Percentiles rank a stretch among this genome's conserved stretches.
Conservation (phyloP, 148 eudicot species). For the Vaccinium corymbosum region DNA sequence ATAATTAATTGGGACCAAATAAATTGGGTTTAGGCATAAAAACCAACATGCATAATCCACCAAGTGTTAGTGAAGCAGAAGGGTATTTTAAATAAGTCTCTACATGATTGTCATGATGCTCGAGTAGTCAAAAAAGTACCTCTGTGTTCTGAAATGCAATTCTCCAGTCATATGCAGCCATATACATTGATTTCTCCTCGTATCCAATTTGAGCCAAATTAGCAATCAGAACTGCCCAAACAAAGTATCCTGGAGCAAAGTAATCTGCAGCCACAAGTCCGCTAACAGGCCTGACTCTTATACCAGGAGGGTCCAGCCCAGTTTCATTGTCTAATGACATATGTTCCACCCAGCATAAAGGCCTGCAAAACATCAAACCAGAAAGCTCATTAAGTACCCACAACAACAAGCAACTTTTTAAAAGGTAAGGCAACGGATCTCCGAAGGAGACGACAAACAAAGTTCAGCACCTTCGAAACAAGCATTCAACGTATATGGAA, state of each 20-base stretch:
- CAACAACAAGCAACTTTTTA: neutral
- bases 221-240: constrained; percentile 15
- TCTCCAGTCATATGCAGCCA: constrained; percentile 14
- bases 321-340: constrained; percentile 13
- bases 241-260: constrained; percentile 13
- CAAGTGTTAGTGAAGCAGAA: neutral
- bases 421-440: neutral
- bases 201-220: constrained; percentile 14
- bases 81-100: neutral
- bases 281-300: constrained; percentile 8
- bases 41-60: neutral
- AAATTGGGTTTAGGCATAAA: constrained; percentile 1
- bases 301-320: constrained; percentile 13
- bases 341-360: constrained; percentile 11
- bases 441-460: neutral
- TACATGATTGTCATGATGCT: neutral
- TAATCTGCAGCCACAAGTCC: constrained; percentile 16
- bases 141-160: constrained; percentile 12
- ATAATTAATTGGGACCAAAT: constrained; percentile 18
- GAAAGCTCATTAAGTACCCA: neutral
- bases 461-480: neutral
- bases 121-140: neutral
- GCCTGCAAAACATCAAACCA: constrained; percentile 9
- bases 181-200: constrained; percentile 12
- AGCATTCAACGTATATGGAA: neutral